Evolutionary conservation across 495 filamentous ascomycete genomes (phyloP), one percentile per base, ranked within the genome.

Genomic region (Entonaema liquescens): DNA sequence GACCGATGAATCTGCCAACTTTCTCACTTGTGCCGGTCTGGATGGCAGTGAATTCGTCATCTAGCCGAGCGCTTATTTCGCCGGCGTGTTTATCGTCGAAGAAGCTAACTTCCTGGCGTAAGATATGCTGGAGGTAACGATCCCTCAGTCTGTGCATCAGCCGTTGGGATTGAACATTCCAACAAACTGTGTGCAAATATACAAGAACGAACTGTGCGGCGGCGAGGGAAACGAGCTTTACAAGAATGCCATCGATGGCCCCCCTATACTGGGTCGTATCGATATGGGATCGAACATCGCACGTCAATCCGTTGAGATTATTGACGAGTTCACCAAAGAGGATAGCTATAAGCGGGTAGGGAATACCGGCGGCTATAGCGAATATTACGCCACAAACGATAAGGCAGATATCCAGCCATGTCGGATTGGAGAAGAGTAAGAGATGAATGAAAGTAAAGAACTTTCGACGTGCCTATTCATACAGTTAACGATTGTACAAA

Each of bases 301-400:
- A 89, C 5, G 85, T 81, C 2, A 80, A 81, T 5, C 77, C 76
- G 74, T 90, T 90, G 65, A 91, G 82, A 68, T 86, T 81, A 76
- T 91, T 85, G 68, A 91, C 81, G 2, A 91, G 81, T 75, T 89
- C 78, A 62, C 89, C 89, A 71, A 91, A 91, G 28, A 90, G 74
- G 62, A 91, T 87, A 15, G 85, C 88, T 47, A 91, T 87, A n/a
- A 91, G 75, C 6, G 88, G 89, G 53, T 90, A 89, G 7, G 89
- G 89, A 0, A 89, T 85, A 60, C 89, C 89, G 5, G 89, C 85
- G 9, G 82, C 88, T 19, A 88, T 82, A 17, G 89, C 83, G 53
- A 78, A 77, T 3, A 87, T 28, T 42, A 84, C 71, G 49, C 86
- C 89, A 15, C 76, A 70, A 15, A 72, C 19, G 17, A 90, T 78